These are phyloP conservation scores for Pontederia paniculata DNA, from an alignment of 176 grass and related monocot genomes.

Conservation along the genomic window DNA sequence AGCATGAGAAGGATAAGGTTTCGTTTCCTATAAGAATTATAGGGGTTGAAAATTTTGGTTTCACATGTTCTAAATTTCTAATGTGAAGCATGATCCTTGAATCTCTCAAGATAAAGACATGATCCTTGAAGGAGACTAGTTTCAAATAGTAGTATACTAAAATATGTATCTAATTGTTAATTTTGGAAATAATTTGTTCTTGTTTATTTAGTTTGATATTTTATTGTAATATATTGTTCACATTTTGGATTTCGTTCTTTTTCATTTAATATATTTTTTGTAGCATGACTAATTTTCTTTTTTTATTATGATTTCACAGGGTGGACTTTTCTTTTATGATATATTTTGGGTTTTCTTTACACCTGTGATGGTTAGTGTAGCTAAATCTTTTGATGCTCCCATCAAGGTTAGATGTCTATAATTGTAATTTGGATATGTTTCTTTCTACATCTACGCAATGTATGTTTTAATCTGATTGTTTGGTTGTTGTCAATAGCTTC, in stretches of 20 bases:
- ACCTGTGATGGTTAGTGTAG: conserved; percentile 93
- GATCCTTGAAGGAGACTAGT: not conserved
- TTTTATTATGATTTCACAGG: conserved; percentile 18
- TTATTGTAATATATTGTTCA: not conserved
- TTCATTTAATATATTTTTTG: not conserved
- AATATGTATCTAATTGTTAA: not conserved
- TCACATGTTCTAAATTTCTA: no score
- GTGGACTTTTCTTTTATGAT: conserved; percentile 83
- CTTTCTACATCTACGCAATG: not conserved
- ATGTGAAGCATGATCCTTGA: no score
- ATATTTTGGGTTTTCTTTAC: conserved; percentile 99
- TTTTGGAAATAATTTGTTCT: conserved; percentile 2
- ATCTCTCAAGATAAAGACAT: no score
- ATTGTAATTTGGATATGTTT: not conserved
- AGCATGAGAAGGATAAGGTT: no score
- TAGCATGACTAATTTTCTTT: not conserved
- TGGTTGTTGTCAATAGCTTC: conserved; percentile 37
- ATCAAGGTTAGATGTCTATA: conserved; percentile 55
- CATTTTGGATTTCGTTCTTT: conserved; percentile 7
- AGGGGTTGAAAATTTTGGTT: no score
- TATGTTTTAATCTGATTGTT: not conserved
- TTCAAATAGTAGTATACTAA: no score
- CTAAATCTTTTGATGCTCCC: conserved; percentile 97
- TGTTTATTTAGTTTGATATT: not conserved
- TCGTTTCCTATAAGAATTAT: no score